A percentile compares a stretch with the other conserved stretches of the same genome.
Evolutionary conservation across 164 flowering plant genomes (phyloP).

Genomic region (Cinnamomum micranthum): DNA sequence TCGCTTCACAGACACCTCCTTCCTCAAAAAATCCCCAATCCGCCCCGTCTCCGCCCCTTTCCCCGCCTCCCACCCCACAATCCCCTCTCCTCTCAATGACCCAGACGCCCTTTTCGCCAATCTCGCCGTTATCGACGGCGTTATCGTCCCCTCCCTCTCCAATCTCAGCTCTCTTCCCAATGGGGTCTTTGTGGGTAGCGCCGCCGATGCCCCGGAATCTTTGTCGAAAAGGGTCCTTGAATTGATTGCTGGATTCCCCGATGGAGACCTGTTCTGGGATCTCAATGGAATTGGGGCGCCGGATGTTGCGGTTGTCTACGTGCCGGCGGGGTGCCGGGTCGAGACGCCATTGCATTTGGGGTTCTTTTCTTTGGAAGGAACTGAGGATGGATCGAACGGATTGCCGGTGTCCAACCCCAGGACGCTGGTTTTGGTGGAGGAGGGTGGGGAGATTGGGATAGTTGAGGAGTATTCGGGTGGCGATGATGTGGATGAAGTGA

Average conservation of each 20-base stretch:
- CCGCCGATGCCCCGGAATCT: slow-evolving; percentile 21
- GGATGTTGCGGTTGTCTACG: slow-evolving; percentile 65
- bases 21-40: slow-evolving; percentile 53
- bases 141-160: slow-evolving; percentile 26
- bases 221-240: slow-evolving; percentile 37
- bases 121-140: slow-evolving; percentile 61
- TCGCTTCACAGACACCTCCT: slow-evolving; percentile 78
- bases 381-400: slow-evolving; percentile 33
- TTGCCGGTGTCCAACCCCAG: slow-evolving; percentile 84
- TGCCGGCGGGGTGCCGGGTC: slow-evolving; percentile 61
- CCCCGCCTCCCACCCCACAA: not conserved
- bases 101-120: slow-evolving; percentile 29
- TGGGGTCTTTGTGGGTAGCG: slow-evolving; percentile 60
- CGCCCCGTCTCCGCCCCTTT: slow-evolving; percentile 37
- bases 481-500: slow-evolving; percentile 31
- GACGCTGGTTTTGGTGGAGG: slow-evolving; percentile 83
- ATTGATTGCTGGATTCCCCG: slow-evolving; percentile 31
- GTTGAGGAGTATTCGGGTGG: slow-evolving; percentile 66
- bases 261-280: slow-evolving; percentile 83
- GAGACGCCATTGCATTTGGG: slow-evolving; percentile 48
- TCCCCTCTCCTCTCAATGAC: not conserved
- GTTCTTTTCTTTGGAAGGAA: slow-evolving; percentile 46
- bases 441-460: slow-evolving; percentile 73
- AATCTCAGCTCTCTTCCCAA: slow-evolving; percentile 37
- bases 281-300: slow-evolving; percentile 88